These are phyloP conservation scores for Seiridium unicorne DNA, from an alignment of 2,329 filamentous ascomycete genomes.

Conservation along the genomic window DNA sequence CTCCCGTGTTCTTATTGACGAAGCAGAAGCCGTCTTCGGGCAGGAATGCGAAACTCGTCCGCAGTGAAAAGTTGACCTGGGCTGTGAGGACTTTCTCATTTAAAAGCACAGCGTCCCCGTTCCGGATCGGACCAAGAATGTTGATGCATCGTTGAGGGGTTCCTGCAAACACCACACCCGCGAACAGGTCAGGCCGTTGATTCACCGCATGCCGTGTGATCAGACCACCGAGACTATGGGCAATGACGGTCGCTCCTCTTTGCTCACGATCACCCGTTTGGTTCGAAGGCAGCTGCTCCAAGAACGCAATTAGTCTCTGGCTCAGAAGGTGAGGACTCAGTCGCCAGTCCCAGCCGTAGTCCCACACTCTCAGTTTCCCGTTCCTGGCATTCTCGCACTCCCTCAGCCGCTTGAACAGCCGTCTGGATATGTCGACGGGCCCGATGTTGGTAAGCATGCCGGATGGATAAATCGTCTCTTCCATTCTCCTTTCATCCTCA, in stretches of 20 bases:
- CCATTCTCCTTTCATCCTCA: slow-evolving; percentile 81
- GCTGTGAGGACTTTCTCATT: slow-evolving; percentile 89
- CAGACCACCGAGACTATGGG: slow-evolving; percentile 83
- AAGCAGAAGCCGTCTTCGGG: slow-evolving; percentile 88
- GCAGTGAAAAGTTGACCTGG: slow-evolving; percentile 88
- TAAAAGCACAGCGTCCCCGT: slow-evolving; percentile 88
- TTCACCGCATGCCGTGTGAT: slow-evolving; percentile 90
- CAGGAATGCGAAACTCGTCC: slow-evolving; percentile 81
- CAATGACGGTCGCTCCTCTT: slow-evolving; percentile 75
- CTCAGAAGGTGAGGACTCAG: slow-evolving; percentile 78
- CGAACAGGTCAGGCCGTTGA: slow-evolving; percentile 77
- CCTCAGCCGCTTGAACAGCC: slow-evolving; percentile 75
- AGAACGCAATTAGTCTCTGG: slow-evolving; percentile 66
- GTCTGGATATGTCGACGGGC: slow-evolving; percentile 82
- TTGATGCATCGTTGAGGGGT: slow-evolving; percentile 86
- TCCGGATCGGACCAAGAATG: slow-evolving; percentile 83
- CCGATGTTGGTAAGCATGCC: slow-evolving; percentile 92
- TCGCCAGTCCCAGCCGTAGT: slow-evolving; percentile 95
- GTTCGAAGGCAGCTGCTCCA: slow-evolving; percentile 76
- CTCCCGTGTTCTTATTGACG: slow-evolving; percentile 75
- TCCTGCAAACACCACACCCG: slow-evolving; percentile 82
- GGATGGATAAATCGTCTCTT: slow-evolving; percentile 77
- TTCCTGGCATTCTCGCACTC: slow-evolving; percentile 70
- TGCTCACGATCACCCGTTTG: slow-evolving; percentile 48
- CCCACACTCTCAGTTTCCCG: slow-evolving; percentile 75